These are phyloP conservation scores for Eucalyptus rudis DNA, from an alignment of 345 rosid species.

Conservation along the genomic window DNA sequence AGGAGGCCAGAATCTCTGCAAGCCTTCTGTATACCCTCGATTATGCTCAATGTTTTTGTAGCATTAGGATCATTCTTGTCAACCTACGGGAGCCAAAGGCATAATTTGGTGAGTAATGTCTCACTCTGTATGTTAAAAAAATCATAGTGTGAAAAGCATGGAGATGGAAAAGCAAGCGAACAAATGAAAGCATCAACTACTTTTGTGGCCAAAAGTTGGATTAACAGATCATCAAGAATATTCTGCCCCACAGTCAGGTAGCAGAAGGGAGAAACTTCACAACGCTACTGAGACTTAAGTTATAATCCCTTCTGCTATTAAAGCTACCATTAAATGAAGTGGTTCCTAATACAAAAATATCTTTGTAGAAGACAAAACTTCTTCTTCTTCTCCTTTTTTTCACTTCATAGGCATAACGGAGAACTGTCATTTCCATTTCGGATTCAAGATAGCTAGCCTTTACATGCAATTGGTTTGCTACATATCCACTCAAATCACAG, in stretches of 20 bases:
- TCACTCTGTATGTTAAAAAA: not conserved
- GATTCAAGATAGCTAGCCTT: not conserved
- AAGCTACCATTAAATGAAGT: not conserved
- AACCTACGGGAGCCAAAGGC: slow-evolving; percentile 19
- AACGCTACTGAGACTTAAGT: not conserved
- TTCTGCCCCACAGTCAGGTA: not conserved
- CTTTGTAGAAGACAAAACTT: not conserved
- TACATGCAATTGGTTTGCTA: not conserved
- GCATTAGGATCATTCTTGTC: slow-evolving; percentile 65
- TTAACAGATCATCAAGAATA: not conserved
- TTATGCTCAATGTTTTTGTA: slow-evolving; percentile 32
- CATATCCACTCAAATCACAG: not conserved
- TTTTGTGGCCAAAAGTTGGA: not conserved
- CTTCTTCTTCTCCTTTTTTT: no score
- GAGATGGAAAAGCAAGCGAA: not conserved
- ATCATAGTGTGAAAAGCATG: not conserved
- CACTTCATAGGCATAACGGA: not conserved
- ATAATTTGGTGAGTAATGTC: not conserved
- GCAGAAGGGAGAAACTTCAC: not conserved
- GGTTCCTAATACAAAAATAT: not conserved
- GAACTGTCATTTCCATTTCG: not conserved
- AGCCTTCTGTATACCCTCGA: slow-evolving; percentile 48
- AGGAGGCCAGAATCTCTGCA: slow-evolving; percentile 53
- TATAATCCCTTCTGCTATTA: no score
- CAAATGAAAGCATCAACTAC: not conserved